Evolutionary conservation across 331 rosid genomes (phyloP), one percentile per base, ranked within the genome.

Genomic region (Prunus yedoensis): DNA sequence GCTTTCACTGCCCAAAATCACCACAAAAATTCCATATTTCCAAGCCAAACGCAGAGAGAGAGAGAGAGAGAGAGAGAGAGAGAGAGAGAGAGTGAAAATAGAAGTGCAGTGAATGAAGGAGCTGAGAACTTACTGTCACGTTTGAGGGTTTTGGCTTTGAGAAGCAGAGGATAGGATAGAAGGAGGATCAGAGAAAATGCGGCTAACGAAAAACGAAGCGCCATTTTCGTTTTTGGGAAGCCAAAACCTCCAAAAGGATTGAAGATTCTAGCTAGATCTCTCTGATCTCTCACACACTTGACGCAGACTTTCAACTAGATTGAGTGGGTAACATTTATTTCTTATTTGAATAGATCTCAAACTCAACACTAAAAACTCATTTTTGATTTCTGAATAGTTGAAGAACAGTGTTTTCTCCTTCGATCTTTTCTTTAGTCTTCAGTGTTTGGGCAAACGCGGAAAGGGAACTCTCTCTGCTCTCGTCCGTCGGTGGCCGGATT

Each of bases 61-160:
- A 23, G 25, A 23, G 25, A 23, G 25, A 23, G 25, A 23, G 25
- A 23, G 25, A 23, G 25, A 23, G 25, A 59, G 49, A 59, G 3
- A n/a, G n/a, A n/a, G n/a, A 58, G 13, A 20, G 5, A 43, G 45
- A 65, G 38, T 32, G 41, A 4, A 41, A 63, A 62, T 15, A 49
- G 4, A 51, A 18, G 41, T 27, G 13, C 18, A 16, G 32, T 14
- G 15, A 23, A 51, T 0, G 8, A 47, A 62, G 32, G 80, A 82
- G 76, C 76, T 16, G 68, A 32, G 75, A 51, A 68, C 53, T 58
- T 81, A 94, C 98, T 97, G 63, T 94, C 98, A 43, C 98, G 98
- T 73, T 94, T 94, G 57, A 94, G 96, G 84, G 98, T 94, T 85
- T 91, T 94, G 79, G 84, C 82, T 47, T 69, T 43, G 79, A 77